Evolutionary conservation across 768 basidiomycete species (phyloP).

Genomic region (Lyophyllum semitale): DNA sequence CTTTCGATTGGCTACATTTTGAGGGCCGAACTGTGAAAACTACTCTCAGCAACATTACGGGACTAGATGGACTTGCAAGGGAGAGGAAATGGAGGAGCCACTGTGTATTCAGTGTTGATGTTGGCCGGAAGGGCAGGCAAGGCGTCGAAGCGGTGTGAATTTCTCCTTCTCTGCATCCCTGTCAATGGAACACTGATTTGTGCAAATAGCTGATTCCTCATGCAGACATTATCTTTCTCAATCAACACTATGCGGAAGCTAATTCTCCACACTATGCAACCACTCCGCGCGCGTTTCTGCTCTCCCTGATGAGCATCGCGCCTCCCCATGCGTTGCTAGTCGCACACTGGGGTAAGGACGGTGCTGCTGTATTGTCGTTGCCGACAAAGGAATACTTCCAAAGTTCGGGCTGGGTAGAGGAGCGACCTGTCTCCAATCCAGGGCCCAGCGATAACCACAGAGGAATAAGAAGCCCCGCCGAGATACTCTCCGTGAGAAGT

Average conservation of each 20-base stretch:
- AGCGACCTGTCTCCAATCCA: conserved; percentile 27
- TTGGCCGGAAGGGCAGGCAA: conserved; percentile 72
- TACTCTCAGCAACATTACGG: conserved; percentile 75
- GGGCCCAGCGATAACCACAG: conserved; percentile 12
- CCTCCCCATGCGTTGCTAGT: conserved; percentile 80
- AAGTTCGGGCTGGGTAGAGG: conserved; percentile 78
- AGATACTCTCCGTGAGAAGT: conserved; percentile 54
- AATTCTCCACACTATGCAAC: conserved; percentile 59
- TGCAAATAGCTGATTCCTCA: conserved; percentile 70
- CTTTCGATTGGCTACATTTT: conserved; percentile 87
- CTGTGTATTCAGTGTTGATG: conserved; percentile 80
- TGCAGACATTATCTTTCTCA: conserved; percentile 81
- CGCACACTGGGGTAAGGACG: conserved; percentile 78
- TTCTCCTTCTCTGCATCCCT: conserved; percentile 5
- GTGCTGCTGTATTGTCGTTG: conserved; percentile 77
- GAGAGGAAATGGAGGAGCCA: conserved; percentile 84
- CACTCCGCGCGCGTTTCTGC: conserved; percentile 74
- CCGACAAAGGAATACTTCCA: conserved; percentile 89
- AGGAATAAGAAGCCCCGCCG: conserved; percentile 25
- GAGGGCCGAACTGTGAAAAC: conserved; percentile 82
- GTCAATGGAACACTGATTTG: conserved; percentile 11
- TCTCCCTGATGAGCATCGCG: conserved; percentile 68
- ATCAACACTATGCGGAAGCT: conserved; percentile 68
- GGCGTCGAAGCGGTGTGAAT: conserved; percentile 76
- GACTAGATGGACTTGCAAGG: conserved; percentile 78